Evolutionary conservation across 2,329 filamentous ascomycete genomes (phyloP).

Genomic region (Fusarium chuoi): DNA sequence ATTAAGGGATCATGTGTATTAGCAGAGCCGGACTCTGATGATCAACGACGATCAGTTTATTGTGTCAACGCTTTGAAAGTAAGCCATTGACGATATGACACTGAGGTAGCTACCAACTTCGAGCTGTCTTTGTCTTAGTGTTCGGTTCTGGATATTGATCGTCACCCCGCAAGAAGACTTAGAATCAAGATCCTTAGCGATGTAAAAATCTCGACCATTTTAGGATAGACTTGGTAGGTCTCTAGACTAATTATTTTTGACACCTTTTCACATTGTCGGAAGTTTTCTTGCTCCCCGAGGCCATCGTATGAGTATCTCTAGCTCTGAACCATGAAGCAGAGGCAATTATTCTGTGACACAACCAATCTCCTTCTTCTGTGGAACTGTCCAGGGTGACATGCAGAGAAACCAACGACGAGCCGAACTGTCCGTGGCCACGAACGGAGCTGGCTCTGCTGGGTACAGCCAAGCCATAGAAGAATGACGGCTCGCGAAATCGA

Average conservation of each 20-base stretch:
- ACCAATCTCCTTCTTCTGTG: conserved; percentile 30
- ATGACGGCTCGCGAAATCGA: neutral
- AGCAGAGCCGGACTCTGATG: neutral
- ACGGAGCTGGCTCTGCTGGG: neutral
- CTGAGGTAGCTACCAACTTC: neutral
- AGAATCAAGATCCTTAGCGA: neutral
- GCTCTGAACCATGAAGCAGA: conserved; percentile 15
- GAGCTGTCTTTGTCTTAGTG: conserved; percentile 9
- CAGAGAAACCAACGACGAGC: conserved; percentile 4
- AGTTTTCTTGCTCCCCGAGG: neutral
- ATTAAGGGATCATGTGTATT: neutral
- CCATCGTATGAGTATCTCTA: neutral
- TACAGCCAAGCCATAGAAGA: neutral
- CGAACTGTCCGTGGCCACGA: neutral
- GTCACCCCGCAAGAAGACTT: neutral
- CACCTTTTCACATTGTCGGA: neutral
- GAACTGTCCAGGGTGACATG: conserved; percentile 7
- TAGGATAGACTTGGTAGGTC: neutral
- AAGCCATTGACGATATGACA: neutral
- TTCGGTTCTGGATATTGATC: conserved; percentile 15
- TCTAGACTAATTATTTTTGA: neutral
- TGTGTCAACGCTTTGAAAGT: neutral
- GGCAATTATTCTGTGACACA: conserved; percentile 38
- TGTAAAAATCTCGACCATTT: neutral
- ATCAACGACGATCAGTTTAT: conserved; percentile 7